These are phyloP conservation scores for Plasmodium falciparum DNA, from an alignment of 169 alveolate species.

Conservation along the genomic window DNA sequence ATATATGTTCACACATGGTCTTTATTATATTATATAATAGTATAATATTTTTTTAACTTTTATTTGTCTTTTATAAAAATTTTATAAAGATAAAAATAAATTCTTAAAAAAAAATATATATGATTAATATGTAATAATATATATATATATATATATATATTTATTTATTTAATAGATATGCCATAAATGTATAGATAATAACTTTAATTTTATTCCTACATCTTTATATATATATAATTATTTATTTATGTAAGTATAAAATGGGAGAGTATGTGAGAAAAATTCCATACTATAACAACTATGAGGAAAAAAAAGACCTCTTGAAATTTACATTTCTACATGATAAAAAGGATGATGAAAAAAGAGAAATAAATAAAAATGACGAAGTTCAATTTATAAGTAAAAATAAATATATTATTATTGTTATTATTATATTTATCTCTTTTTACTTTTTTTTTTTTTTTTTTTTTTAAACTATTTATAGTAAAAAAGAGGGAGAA, in stretches of 20 bases:
- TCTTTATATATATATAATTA: too few relatives aligned
- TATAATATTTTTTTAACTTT: too few relatives aligned
- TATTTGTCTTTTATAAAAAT: too few relatives aligned
- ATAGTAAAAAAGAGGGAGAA: constrained; percentile 54
- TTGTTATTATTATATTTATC: background rate
- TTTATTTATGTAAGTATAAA: background rate
- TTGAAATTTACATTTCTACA: constrained; percentile 36
- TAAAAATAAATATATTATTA: constrained; percentile 10
- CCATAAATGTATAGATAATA: too few relatives aligned
- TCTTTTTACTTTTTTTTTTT: background rate
- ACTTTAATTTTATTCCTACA: too few relatives aligned
- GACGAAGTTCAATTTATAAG: constrained; percentile 62
- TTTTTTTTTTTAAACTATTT: background rate
- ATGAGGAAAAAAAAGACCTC: constrained; percentile 56
- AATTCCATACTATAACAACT: constrained; percentile 60
- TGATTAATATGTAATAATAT: too few relatives aligned
- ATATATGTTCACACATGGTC: too few relatives aligned
- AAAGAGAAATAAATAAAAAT: constrained; percentile 39
- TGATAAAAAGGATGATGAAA: constrained; percentile 33
- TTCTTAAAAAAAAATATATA: too few relatives aligned
- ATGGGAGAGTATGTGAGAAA: constrained; percentile 71
- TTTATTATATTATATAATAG: too few relatives aligned
- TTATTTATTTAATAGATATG: too few relatives aligned
- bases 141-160: too few relatives aligned
- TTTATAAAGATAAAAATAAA: too few relatives aligned